phyloP scores from a whole-genome alignment of 148 eudicot species.

The Camellia japonica region DNA sequence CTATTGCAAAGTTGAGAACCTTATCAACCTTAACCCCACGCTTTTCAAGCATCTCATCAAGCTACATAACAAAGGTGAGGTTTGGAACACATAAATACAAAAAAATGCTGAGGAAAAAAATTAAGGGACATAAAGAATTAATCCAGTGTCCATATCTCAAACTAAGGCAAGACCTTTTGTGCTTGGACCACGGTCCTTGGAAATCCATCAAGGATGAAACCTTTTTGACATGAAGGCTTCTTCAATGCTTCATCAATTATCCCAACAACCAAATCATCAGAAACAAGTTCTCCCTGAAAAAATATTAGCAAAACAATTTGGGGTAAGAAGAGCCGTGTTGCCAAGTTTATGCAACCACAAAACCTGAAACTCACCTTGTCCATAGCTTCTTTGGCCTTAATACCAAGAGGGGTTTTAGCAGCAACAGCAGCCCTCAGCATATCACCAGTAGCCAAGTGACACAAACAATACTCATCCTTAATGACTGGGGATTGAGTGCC shows the following conservation, averaged over 20 bases:
- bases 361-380: slow-evolving; percentile 51
- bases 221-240: slow-evolving; percentile 91
- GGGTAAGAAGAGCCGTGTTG: background rate
- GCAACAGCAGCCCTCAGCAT: slow-evolving; percentile 98
- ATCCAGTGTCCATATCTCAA: background rate
- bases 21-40: slow-evolving; percentile 68
- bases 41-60: slow-evolving; percentile 82
- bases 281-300: slow-evolving; percentile 85
- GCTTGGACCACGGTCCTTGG: slow-evolving; percentile 97
- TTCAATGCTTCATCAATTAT: slow-evolving; percentile 89
- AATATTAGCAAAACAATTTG: background rate
- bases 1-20: slow-evolving; percentile 79
- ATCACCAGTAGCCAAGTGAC: slow-evolving; percentile 98
- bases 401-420: slow-evolving; percentile 91
- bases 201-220: slow-evolving; percentile 97
- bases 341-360: background rate
- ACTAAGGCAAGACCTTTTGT: slow-evolving; percentile 54
- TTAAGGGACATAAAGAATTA: background rate
- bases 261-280: slow-evolving; percentile 95
- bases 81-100: no score
- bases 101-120: background rate
- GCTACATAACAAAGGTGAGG: slow-evolving; percentile 30
- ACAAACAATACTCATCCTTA: slow-evolving; percentile 94
- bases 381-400: slow-evolving; percentile 96
- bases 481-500: slow-evolving; percentile 96